Base-by-base conservation (phyloP, 345 rosid genomes). In the Ailanthus altissimus region DNA sequence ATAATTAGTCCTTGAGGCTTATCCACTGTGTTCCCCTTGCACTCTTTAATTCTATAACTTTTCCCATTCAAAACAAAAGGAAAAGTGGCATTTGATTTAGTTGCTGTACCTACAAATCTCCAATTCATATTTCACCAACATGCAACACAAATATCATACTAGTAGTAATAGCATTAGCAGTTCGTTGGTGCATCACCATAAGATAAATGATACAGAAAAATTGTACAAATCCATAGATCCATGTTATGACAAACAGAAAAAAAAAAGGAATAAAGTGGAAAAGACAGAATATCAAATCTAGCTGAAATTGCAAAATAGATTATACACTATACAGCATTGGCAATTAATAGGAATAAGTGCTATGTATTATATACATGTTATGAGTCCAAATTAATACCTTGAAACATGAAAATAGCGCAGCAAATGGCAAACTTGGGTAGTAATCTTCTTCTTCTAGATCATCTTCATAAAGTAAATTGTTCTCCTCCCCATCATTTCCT, bases 391-490 rank as follows among this genome's bases (percentile, higher is more conserved):
- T 16, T 23, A 26, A 63, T 79, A 93, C 99, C 97, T 93, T 93
- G 51, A 93, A 88, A 82, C 88, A 89, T 45, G 99, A 92, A 84
- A 92, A 92, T 38, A 96, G 90, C 73, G 97, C 94, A 69, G 98
- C 92, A 83, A 96, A 96, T 73, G 98, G 98, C 89, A 96, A 84
- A 85, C 98, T 93, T 61, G 97, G 93, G 75, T 87, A 91, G 67
- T 90, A 93, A 83, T 93, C 97, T 80, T 90, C 93, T 70, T 96
- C 98, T 82, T 88, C 94, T 9, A 87, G 83, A 71, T 96, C 99
- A 83, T 96, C 97, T 81, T 92, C 99, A 67, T 86, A 80, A 56
- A 89, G 89, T 1, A 76, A 82, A 75, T 38, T 46, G 40, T 82
- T 82, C 40, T 85, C 90, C 65, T 78, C 72, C 69, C 50, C 53